Percentiles rank a stretch among this genome's conserved stretches.
These are phyloP conservation scores for Suillus occidentalis DNA, from an alignment of 768 basidiomycete species.

Conservation along the genomic window DNA sequence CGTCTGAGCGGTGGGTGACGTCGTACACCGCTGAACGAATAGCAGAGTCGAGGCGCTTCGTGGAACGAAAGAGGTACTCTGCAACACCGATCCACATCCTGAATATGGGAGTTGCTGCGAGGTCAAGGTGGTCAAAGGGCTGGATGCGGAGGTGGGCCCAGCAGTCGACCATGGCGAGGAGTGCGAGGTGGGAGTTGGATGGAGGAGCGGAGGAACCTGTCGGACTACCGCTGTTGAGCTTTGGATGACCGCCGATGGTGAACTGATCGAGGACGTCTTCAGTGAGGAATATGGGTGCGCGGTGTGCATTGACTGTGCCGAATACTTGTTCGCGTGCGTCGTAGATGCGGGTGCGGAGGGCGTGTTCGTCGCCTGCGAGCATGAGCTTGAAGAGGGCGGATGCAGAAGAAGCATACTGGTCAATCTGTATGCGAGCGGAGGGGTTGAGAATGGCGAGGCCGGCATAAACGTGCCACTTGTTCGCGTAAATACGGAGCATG, in stretches of 20 bases:
- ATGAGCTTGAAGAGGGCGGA: conserved; percentile 96
- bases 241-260: conserved; percentile 58
- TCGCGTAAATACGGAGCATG: conserved; percentile 92
- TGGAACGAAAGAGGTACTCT: conserved; percentile 87
- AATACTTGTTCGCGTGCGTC: conserved; percentile 79
- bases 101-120: conserved; percentile 96
- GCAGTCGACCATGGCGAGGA: conserved; percentile 98
- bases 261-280: conserved; percentile 89
- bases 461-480: conserved; percentile 99
- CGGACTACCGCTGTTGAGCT: conserved; percentile 5
- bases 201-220: conserved; percentile 19
- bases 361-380: conserved; percentile 57
- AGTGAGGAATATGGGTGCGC: conserved; percentile 74
- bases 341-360: conserved; percentile 71
- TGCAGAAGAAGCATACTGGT: conserved; percentile 83
- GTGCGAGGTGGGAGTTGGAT: conserved; percentile 87
- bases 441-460: conserved; percentile 98
- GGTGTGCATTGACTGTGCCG: conserved; percentile 38
- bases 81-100: conserved; percentile 96
- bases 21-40: conserved; percentile 76
- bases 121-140: conserved; percentile 86
- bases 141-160: conserved; percentile 88
- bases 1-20: conserved; percentile 80
- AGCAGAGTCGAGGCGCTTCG: conserved; percentile 60
- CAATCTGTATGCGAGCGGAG: conserved; percentile 81